Conservation (phyloP, 345 rosid species). For the Acer campestre region DNA sequence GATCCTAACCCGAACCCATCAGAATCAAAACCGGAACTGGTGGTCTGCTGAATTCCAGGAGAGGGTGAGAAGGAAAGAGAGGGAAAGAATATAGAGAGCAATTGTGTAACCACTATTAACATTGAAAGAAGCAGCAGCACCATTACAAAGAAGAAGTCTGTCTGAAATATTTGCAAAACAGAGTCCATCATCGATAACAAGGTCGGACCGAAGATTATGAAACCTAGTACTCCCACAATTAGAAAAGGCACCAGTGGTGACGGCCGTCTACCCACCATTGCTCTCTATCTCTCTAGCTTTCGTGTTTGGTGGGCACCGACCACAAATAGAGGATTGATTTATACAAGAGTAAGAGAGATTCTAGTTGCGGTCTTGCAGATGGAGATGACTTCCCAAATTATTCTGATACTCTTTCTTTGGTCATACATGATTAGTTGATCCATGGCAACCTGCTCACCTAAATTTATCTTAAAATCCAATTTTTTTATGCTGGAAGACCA, state of each 20-base stretch:
- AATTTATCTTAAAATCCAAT: background rate
- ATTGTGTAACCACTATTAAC: constrained; percentile 26
- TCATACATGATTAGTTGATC: constrained; percentile 22
- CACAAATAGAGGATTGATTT: background rate
- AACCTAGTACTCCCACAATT: constrained; percentile 44
- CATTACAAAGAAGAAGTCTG: constrained; percentile 9
- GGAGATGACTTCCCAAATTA: constrained; percentile 11
- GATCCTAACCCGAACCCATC: constrained; percentile 45
- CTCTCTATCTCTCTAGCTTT: constrained; percentile 3
- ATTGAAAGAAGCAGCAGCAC: constrained; percentile 24
- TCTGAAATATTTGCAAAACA: constrained; percentile 24
- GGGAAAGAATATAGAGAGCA: constrained; percentile 26
- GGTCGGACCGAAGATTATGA: constrained; percentile 31
- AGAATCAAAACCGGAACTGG: constrained; percentile 21
- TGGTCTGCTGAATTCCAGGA: background rate
- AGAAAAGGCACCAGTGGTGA: constrained; percentile 51
- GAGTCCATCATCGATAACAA: constrained; percentile 21
- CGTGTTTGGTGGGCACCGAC: no score
- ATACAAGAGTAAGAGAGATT: background rate
- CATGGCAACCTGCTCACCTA: constrained; percentile 4
- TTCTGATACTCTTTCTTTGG: background rate
- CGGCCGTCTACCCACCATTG: constrained; percentile 39
- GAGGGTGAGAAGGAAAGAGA: no score
- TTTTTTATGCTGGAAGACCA: constrained; percentile 5
- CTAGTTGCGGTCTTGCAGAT: constrained; percentile 21